Conservation (phyloP, 1,284 basidiomycete genomes). For the Austroboletus novae-zelandiae region DNA sequence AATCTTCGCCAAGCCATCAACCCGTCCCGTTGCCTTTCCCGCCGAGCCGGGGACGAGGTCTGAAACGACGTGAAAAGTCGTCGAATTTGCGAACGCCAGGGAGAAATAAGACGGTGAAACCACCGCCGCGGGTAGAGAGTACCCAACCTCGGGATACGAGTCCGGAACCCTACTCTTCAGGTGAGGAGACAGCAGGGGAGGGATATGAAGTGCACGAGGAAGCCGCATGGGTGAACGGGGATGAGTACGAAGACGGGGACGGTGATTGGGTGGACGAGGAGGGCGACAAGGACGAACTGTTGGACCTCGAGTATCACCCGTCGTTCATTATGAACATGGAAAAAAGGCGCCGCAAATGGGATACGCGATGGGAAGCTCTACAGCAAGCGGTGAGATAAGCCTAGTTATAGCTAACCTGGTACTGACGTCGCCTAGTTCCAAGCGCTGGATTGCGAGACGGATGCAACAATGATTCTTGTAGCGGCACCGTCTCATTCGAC, state of each 20-base stretch:
- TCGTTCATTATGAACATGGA: constrained; percentile 61
- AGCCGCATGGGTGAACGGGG: constrained; percentile 36
- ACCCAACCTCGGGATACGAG: constrained; percentile 78
- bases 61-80: constrained; percentile 39
- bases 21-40: constrained; percentile 57
- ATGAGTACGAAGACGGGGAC: constrained; percentile 39
- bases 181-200: constrained; percentile 58
- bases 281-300: constrained; percentile 65
- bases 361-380: constrained; percentile 69
- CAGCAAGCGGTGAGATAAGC: constrained; percentile 54
- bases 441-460: constrained; percentile 73
- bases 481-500: constrained; percentile 70
- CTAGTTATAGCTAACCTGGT: neutral
- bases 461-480: constrained; percentile 68
- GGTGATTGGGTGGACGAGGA: constrained; percentile 75
- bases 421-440: constrained; percentile 53
- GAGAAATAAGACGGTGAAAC: constrained; percentile 41
- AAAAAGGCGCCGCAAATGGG: constrained; percentile 68
- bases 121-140: constrained; percentile 73
- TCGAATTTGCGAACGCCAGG: constrained; percentile 34
- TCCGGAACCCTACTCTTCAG: constrained; percentile 60
- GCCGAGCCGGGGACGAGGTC: constrained; percentile 33
- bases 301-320: constrained; percentile 75
- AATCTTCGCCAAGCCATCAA: constrained; percentile 74
- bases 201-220: constrained; percentile 42